Conservation (phyloP, 768 basidiomycete genomes). For the Leccinum imitatum region DNA sequence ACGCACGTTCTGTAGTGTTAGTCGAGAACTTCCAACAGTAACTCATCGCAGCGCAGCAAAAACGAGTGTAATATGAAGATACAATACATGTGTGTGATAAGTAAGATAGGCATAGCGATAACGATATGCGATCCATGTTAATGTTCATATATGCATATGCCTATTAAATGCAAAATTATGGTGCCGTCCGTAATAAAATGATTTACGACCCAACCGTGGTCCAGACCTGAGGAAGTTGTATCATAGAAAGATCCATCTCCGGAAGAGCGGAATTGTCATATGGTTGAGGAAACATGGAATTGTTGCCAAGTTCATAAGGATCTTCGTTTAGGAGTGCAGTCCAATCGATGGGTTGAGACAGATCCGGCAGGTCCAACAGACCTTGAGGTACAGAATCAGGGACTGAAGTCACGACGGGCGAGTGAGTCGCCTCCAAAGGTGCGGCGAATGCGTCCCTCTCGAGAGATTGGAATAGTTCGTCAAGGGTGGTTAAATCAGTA, state of each 20-base stretch:
- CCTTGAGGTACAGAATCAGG: neutral
- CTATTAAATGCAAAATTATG: neutral
- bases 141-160: neutral
- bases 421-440: neutral
- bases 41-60: neutral
- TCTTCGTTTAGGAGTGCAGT: conserved; percentile 7
- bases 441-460: neutral
- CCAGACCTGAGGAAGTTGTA: conserved; percentile 9
- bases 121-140: neutral
- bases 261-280: neutral
- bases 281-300: neutral
- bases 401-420: neutral
- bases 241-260: conserved; percentile 9
- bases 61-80: neutral
- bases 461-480: neutral
- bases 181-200: neutral
- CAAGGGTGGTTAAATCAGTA: neutral
- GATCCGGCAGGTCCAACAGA: neutral
- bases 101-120: neutral
- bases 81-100: neutral
- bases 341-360: conserved; percentile 16
- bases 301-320: neutral
- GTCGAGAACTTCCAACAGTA: no score
- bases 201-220: neutral
- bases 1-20: no score